These are phyloP conservation scores for Dichomitus squalens DNA, from an alignment of 1,284 basidiomycete genomes.

Conservation along the genomic window DNA sequence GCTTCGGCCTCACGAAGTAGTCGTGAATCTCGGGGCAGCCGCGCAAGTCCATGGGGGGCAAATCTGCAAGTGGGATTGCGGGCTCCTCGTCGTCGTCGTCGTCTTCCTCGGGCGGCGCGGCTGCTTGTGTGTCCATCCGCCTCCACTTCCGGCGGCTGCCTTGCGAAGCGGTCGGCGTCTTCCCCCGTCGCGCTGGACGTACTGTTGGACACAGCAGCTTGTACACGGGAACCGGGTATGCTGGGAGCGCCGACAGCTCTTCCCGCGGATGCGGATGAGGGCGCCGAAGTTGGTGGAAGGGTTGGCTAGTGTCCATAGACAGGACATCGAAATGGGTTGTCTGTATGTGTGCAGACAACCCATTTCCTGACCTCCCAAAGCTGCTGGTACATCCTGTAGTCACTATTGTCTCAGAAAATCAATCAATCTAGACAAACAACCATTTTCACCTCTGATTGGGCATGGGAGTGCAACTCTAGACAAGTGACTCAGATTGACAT, in stretches of 20 bases:
- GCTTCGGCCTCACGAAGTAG: slow-evolving; percentile 12
- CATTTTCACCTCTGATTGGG: slow-evolving; percentile 22
- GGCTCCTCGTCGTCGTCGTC: slow-evolving; percentile 11
- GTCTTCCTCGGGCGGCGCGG: not conserved
- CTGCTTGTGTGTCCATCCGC: slow-evolving; percentile 12
- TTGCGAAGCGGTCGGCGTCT: slow-evolving; percentile 11
- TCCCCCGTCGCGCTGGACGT: not conserved
- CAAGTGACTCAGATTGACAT: slow-evolving; percentile 26
- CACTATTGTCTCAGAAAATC: not conserved
- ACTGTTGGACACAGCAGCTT: slow-evolving; percentile 9
- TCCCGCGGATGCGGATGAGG: not conserved
- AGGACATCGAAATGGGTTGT: slow-evolving; percentile 5
- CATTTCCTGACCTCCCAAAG: slow-evolving; percentile 12
- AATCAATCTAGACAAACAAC: not conserved
- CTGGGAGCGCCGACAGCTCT: slow-evolving; percentile 2
- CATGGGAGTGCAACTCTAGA: slow-evolving; percentile 24
- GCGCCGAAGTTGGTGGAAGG: slow-evolving; percentile 4
- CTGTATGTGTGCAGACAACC: slow-evolving; percentile 18
- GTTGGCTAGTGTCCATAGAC: not conserved
- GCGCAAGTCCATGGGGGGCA: slow-evolving; percentile 3
- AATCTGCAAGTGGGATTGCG: slow-evolving; percentile 12
- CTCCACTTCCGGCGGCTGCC: slow-evolving; percentile 13
- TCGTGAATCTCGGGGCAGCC: slow-evolving; percentile 1
- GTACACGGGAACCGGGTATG: not conserved
- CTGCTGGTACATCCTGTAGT: slow-evolving; percentile 16